Conservation (phyloP, 2,329 filamentous ascomycete genomes). For the Colletotrichum sp. region DNA sequence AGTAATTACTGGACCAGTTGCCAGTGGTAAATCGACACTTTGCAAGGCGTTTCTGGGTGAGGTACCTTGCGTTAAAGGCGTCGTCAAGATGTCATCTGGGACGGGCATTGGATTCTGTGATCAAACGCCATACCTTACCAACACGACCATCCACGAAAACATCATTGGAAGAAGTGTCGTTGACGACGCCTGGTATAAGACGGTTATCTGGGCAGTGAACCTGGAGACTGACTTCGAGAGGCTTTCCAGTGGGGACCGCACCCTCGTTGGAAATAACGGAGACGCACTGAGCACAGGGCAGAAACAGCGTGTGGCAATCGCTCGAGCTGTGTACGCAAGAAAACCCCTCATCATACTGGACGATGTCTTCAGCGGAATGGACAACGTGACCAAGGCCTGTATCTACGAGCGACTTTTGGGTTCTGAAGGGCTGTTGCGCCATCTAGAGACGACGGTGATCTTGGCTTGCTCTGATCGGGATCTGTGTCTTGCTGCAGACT, state of each 20-base stretch:
- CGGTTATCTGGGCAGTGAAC: conserved; percentile 36
- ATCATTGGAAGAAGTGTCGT: conserved; percentile 38
- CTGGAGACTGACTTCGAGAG: conserved; percentile 32
- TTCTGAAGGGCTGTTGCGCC: conserved; percentile 10
- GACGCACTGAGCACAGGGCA: conserved; percentile 47
- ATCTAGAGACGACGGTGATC: neutral
- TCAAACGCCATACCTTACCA: conserved; percentile 35
- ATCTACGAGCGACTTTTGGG: conserved; percentile 33
- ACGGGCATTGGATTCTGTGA: conserved; percentile 28
- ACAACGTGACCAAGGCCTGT: conserved; percentile 33
- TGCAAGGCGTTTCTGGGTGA: neutral
- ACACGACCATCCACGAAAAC: conserved; percentile 39
- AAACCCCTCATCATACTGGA: conserved; percentile 34
- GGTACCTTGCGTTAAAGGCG: neutral
- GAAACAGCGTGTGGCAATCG: conserved; percentile 25
- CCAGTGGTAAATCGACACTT: neutral
- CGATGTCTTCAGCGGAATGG: conserved; percentile 38
- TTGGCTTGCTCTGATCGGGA: neutral
- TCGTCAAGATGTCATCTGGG: neutral
- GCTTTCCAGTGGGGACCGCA: conserved; percentile 38
- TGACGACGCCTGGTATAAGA: conserved; percentile 33
- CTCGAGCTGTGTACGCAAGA: conserved; percentile 34
- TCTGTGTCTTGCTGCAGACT: neutral
- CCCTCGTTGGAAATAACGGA: conserved; percentile 43
- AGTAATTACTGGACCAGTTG: neutral